Evolutionary conservation across 345 rosid species (phyloP), one percentile per base, ranked within the genome.

Genomic region (Sisymbrium irio): DNA sequence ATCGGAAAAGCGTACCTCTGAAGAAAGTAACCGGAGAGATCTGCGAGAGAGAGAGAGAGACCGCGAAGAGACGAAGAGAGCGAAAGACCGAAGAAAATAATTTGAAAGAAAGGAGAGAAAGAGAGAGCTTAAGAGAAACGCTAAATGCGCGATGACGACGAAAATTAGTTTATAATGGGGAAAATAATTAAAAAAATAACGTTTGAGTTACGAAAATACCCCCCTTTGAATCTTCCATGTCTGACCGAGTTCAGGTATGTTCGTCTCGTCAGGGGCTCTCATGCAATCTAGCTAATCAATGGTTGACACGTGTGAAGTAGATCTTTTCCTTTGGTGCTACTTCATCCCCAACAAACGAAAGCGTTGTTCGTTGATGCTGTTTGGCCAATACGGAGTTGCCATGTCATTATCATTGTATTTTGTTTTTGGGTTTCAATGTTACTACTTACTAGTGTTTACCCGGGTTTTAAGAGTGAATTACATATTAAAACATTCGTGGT

Each of bases 51-150:
- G 12, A 50, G 20, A 66, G 11, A 40, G 53, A 55, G n/a, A 36
- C 27, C 56, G 74, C 55, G 57, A 70, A 59, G 59, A 46, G 35
- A 71, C 13, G 30, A n/a, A n/a, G 27, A 45, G 76, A 72, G 67
- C 41, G 44, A 61, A 63, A 69, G 63, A 55, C 13, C 18, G 42
- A 19, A 17, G 32, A 9, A 10, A 6, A 10, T 44, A 28, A 35
- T 58, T 46, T 57, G 72, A 74, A 56, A 44, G 72, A 65, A 22
- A 53, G 7, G 72, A 74, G 45, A 44, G 72, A 65, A 22, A 53
- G 7, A 32, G 35, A 32, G 35, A 30, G 65, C 75, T 69, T 69
- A 53, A 36, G 68, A 61, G 69, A 54, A 51, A 76, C 71, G 65
- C 39, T 44, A 69, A 69, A 57, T 69, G 65, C 42, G 55, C 61